Evolutionary conservation across 306 rosid genomes (phyloP).

Genomic region (Psophocarpus tetragonolobus): DNA sequence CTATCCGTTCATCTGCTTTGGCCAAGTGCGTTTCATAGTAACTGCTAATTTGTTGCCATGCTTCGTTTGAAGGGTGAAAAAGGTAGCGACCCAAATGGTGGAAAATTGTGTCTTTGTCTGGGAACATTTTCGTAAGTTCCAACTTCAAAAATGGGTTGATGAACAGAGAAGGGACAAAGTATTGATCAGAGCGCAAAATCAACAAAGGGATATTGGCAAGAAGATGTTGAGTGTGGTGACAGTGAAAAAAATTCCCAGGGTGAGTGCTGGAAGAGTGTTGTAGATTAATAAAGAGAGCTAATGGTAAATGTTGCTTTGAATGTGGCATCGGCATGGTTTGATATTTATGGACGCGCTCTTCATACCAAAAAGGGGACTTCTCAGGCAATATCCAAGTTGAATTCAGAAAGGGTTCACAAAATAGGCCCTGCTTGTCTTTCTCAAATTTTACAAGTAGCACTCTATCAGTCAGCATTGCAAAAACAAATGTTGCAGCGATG

Average conservation of each 20-base stretch:
- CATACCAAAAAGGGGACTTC: slow-evolving; percentile 42
- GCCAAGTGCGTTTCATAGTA: slow-evolving; percentile 25
- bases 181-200: slow-evolving; percentile 53
- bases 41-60: slow-evolving; percentile 45
- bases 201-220: slow-evolving; percentile 42
- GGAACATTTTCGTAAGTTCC: slow-evolving; percentile 31
- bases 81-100: slow-evolving; percentile 37
- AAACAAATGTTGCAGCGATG: slow-evolving; percentile 54
- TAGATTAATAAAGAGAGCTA: slow-evolving; percentile 45
- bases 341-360: slow-evolving; percentile 35
- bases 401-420: slow-evolving; percentile 64
- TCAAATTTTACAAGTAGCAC: slow-evolving; percentile 54
- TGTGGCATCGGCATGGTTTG: slow-evolving; percentile 38
- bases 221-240: slow-evolving; percentile 51
- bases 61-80: slow-evolving; percentile 41
- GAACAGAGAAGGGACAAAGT: slow-evolving; percentile 63
- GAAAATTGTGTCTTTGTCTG: slow-evolving; percentile 26
- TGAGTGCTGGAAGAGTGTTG: slow-evolving; percentile 17
- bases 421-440: slow-evolving; percentile 49
- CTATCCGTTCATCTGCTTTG: slow-evolving; percentile 21
- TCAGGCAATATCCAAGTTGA: slow-evolving; percentile 59
- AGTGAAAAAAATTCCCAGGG: slow-evolving; percentile 55
- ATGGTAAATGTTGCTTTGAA: slow-evolving; percentile 30
- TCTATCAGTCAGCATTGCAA: slow-evolving; percentile 55
- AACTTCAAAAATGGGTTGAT: slow-evolving; percentile 51